Evolutionary conservation across 441 rosid genomes (phyloP).

Genomic region (Eruca vesicaria): DNA sequence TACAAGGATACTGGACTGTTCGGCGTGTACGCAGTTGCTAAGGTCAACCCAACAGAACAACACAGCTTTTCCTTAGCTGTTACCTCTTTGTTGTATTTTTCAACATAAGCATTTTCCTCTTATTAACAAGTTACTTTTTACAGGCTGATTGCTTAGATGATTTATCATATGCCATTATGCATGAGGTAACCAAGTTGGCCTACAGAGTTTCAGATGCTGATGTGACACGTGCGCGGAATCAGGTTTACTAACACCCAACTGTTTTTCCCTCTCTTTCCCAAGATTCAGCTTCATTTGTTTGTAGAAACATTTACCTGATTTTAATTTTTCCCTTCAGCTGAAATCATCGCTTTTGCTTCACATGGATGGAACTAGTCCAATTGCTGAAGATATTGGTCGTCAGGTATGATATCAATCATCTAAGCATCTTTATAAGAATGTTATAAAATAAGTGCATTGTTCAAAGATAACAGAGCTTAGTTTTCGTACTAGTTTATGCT

Average conservation of each 20-base stretch:
- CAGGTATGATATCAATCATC: constrained; percentile 57
- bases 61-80: not conserved
- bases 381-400: constrained; percentile 99
- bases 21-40: constrained; percentile 95
- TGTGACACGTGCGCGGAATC: constrained; percentile 95
- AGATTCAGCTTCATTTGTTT: not conserved
- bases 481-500: not conserved
- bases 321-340: constrained; percentile 49
- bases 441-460: not conserved
- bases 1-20: constrained; percentile 98
- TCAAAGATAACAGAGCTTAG: not conserved
- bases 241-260: constrained; percentile 48
- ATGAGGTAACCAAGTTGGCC: constrained; percentile 73
- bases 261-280: not conserved
- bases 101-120: not conserved
- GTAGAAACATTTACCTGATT: not conserved
- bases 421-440: constrained; percentile 3
- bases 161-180: constrained; percentile 92
- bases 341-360: constrained; percentile 95
- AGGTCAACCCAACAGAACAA: constrained; percentile 49
- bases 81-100: not conserved
- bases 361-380: constrained; percentile 95
- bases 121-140: constrained; percentile 20
- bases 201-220: constrained; percentile 94
- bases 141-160: constrained; percentile 95